Base-by-base conservation (phyloP, 306 rosid species). In the Cicer chorassanicum region DNA sequence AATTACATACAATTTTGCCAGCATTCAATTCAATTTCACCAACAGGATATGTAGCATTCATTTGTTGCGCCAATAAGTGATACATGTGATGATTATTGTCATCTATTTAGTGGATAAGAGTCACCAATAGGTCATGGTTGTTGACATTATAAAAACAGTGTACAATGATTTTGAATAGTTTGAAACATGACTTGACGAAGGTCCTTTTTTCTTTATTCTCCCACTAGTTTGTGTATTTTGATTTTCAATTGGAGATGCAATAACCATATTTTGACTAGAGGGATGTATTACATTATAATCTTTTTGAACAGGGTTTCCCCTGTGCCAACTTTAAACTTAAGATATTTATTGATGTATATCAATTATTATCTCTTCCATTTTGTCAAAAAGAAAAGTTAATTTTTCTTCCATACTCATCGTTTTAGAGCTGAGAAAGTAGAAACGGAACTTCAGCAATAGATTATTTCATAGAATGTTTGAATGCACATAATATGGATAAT, bases 161-260 rank as follows among this genome's bases (percentile, higher is more conserved):
- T 45, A 60, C 48, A 61, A 36, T 49, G 50, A 62, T 62, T 74
- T 45, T 67, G 49, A 45, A 45, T 18, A 46, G 21, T 44, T 45
- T 60, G 70, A 73, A 29, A 62, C 59, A 46, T 73, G 68, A 59
- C 57, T 24, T 45, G 61, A 19, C 48, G 5, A 61, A 44, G 39
- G 61, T 49, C 41, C 72, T 19, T 29, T 42, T 42, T 43, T 40
- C 4, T 29, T 59, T 1, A 29, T 41, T 41, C 61, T 46, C 70
- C 78, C 70, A 61, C 78, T 60, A 61, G 15, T 61, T 73, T 34
- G 78, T n/a, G 62, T 61, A 45, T 18, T 73, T 73, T 46, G 49
- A 60, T 45, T 60, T 14, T 21, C 18, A 19, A 68, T 42, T 60
- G 77, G 65, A 78, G 72, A 43, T 40, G 64, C 61, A 38, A 19